These are phyloP conservation scores for Drechslerella dactyloides DNA, from an alignment of 2,329 filamentous ascomycete genomes.

Conservation along the genomic window DNA sequence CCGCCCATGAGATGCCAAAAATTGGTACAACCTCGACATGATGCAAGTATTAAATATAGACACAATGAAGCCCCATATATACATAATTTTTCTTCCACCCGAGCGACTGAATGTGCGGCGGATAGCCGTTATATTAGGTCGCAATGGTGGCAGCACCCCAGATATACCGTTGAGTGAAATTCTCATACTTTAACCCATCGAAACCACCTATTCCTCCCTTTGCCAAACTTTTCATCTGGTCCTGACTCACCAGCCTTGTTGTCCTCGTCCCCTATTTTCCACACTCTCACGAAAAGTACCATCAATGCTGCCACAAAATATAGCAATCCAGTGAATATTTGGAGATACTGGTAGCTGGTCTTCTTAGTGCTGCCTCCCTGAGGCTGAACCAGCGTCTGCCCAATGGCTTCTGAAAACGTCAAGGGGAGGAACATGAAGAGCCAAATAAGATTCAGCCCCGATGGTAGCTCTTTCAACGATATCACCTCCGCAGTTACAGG, in stretches of 20 bases:
- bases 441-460: slow-evolving; percentile 75
- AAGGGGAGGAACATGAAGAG: slow-evolving; percentile 72
- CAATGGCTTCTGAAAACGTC: slow-evolving; percentile 70
- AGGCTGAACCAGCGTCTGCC: slow-evolving; percentile 61
- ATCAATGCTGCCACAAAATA: slow-evolving; percentile 65
- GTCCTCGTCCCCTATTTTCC: slow-evolving; percentile 67
- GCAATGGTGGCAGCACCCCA: not conserved
- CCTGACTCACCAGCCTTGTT: slow-evolving; percentile 23
- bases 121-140: too few species aligned
- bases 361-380: slow-evolving; percentile 58
- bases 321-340: slow-evolving; percentile 68
- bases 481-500: slow-evolving; percentile 77
- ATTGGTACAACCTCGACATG: too few species aligned
- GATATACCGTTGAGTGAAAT: too few species aligned
- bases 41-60: too few species aligned
- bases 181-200: slow-evolving; percentile 40
- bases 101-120: too few species aligned
- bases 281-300: slow-evolving; percentile 65
- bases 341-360: slow-evolving; percentile 64
- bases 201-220: slow-evolving; percentile 38
- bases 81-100: too few species aligned
- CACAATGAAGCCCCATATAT: too few species aligned
- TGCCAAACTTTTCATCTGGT: slow-evolving; percentile 22
- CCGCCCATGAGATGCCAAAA: too few species aligned
- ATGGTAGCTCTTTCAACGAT: slow-evolving; percentile 71